These are phyloP conservation scores for Yarrowia bubula DNA, from an alignment of 805 yeast species.

Conservation along the genomic window DNA sequence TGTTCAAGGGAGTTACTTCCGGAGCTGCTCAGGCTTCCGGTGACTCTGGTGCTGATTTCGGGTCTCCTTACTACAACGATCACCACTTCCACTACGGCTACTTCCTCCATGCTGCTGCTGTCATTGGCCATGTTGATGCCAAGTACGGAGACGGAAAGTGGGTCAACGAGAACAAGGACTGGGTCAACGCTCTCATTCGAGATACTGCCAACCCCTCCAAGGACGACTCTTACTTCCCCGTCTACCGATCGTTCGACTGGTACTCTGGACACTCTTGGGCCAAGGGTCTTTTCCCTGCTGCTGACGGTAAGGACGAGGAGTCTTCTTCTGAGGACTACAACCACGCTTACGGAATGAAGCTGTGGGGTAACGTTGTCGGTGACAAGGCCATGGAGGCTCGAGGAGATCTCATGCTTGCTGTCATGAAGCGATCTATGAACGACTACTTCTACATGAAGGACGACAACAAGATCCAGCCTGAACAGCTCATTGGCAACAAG, in stretches of 20 bases:
- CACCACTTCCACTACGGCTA: conserved; percentile 91
- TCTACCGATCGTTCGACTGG: conserved; percentile 68
- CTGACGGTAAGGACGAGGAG: conserved; percentile 73
- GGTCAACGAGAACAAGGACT: conserved; percentile 49
- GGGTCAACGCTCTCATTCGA: conserved; percentile 61
- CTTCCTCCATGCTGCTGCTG: conserved; percentile 76
- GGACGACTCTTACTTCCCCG: conserved; percentile 59
- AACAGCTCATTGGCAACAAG: conserved; percentile 55
- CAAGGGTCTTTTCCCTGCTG: conserved; percentile 59
- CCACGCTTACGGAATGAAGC: conserved; percentile 66
- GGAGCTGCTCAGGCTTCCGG: conserved; percentile 38
- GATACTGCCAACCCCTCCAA: conserved; percentile 66
- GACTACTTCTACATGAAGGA: conserved; percentile 52
- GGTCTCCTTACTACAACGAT: conserved; percentile 74
- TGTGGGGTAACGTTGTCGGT: conserved; percentile 64
- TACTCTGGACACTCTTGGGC: conserved; percentile 80
- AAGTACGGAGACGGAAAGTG: conserved; percentile 50
- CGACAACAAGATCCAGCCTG: conserved; percentile 55
- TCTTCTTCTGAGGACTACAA: conserved; percentile 72
- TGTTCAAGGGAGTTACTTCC: conserved; percentile 49
- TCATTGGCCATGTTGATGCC: conserved; percentile 62
- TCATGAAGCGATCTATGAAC: conserved; percentile 55
- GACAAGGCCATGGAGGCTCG: conserved; percentile 56
- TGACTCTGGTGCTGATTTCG: conserved; percentile 60
- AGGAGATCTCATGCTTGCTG: conserved; percentile 59